Percentiles rank a stretch among this genome's conserved stretches.
Evolutionary conservation across 2,329 filamentous ascomycete species (phyloP).

Genomic region (Phaeosphaeria sp.): DNA sequence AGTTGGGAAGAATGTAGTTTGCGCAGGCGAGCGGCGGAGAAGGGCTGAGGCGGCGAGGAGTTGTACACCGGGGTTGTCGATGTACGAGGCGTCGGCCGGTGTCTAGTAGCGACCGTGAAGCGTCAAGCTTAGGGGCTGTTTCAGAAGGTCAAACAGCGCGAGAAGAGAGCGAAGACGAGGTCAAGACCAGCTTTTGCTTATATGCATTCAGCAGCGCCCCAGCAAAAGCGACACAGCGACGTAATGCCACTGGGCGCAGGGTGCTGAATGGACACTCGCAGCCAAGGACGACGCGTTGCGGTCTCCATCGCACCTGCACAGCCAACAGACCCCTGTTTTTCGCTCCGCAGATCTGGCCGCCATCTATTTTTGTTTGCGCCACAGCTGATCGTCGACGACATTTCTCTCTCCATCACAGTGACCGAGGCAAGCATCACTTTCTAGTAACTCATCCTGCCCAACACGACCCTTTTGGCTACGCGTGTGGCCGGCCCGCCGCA

Average conservation of each 20-base stretch:
- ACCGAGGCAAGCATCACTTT: not conserved
- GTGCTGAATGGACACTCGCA: not conserved
- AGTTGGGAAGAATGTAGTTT: not conserved
- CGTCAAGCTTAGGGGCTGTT: constrained; percentile 4
- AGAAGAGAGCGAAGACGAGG: not conserved
- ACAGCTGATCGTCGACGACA: not conserved
- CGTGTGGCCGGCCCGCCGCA: not conserved
- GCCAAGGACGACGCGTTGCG: not conserved
- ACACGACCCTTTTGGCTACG: not conserved
- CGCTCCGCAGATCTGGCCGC: not conserved
- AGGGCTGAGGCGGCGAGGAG: not conserved
- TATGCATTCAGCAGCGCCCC: not conserved
- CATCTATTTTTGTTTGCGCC: not conserved
- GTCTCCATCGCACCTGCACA: not conserved
- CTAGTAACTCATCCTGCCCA: not conserved
- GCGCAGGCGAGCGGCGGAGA: not conserved
- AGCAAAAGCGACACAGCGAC: not conserved
- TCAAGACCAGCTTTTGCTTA: not conserved
- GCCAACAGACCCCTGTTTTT: not conserved
- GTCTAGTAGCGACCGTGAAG: not conserved
- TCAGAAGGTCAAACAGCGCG: constrained; percentile 1
- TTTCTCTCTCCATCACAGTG: not conserved
- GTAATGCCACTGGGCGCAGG: not conserved
- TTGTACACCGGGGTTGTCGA: not conserved
- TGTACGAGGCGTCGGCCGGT: not conserved